Base-by-base conservation (phyloP, 805 yeast genomes). In the Starmerella vitae region DNA sequence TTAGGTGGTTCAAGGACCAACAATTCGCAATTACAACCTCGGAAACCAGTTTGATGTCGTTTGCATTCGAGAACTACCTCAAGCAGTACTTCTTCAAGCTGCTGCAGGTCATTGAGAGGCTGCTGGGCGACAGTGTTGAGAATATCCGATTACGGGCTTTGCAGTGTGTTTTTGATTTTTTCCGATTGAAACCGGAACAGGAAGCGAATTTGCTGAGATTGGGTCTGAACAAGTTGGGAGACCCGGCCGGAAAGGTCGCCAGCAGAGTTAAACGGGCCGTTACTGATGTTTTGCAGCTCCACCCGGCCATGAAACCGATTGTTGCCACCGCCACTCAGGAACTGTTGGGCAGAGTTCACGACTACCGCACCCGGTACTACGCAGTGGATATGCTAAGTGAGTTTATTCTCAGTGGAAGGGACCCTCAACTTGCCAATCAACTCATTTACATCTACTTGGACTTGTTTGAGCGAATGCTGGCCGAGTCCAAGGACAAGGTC, bases 171-270 rank as follows among this genome's bases (percentile, higher is more conserved):
- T 81, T 85, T 49, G 93, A 81, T 41, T 65, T 91, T 32, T 64
- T 91, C 43, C 76, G 76, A 47, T 67, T 78, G 5, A 88, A 86
- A 59, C 97, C 98, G 3, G 98, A 91, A 63, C 98, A 91, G 65
- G 98, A 91, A 60, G 93, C 78, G 37, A 91, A 91, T 58, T 65
- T 91, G 48, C 67, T 91, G 52, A 71, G 85, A 51, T 67, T 91
- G 38, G 94, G 94, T 38, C 91, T 85, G 33, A 91, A 91, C 59
- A 91, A 91, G 58, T 67, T 91, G 27, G 98, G 98, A 62, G 98
- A 91, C 57, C 71, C 72, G 32, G 95, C 88, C 46, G 79, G 82
- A 46, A 84, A 84, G 56, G 94, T 91, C 4, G 74, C 93, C 1
- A 80, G 97, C 1, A 82, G 82, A 55, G 74, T 93, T 1, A 85